Conservation (phyloP, 1,284 basidiomycete genomes). For the Ceratobasidium sp. region DNA sequence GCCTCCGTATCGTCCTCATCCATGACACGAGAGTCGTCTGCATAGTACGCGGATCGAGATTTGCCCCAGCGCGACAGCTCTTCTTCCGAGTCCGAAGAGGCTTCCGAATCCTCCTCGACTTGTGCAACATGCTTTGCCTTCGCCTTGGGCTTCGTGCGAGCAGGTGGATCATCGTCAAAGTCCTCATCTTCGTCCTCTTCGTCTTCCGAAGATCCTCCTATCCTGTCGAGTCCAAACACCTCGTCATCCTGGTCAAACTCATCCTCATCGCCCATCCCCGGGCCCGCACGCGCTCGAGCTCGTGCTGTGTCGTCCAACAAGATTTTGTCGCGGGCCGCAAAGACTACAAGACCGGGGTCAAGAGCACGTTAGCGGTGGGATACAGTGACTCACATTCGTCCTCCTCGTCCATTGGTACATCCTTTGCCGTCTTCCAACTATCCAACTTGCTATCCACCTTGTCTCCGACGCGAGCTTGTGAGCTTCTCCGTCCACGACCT, state of each 20-base stretch:
- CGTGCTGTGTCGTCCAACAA: constrained; percentile 71
- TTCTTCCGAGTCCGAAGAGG: constrained; percentile 49
- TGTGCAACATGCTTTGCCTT: constrained; percentile 47
- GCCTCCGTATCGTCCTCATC: constrained; percentile 90
- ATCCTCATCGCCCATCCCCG: constrained; percentile 55
- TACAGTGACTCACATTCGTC: constrained; percentile 71
- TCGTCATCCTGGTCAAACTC: constrained; percentile 73
- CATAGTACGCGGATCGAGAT: constrained; percentile 83
- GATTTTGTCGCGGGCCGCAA: constrained; percentile 80
- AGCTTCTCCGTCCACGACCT: not conserved
- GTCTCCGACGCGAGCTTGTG: constrained; percentile 1
- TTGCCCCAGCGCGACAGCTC: constrained; percentile 82
- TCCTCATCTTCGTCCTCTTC: constrained; percentile 59
- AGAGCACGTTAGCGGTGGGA: not conserved
- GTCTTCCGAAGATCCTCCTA: constrained; percentile 57
- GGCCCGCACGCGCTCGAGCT: constrained; percentile 37
- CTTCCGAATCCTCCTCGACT: constrained; percentile 57
- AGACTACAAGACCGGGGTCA: constrained; percentile 62
- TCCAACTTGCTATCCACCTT: constrained; percentile 56
- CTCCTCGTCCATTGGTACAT: constrained; percentile 80
- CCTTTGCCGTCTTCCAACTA: constrained; percentile 72
- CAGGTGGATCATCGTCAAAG: constrained; percentile 50
- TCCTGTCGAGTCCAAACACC: constrained; percentile 74
- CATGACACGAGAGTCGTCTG: constrained; percentile 80
- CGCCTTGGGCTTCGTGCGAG: constrained; percentile 54